Evolutionary conservation across 1,284 basidiomycete species (phyloP), one percentile per base, ranked within the genome.

Genomic region (Ceratobasidium sp.): DNA sequence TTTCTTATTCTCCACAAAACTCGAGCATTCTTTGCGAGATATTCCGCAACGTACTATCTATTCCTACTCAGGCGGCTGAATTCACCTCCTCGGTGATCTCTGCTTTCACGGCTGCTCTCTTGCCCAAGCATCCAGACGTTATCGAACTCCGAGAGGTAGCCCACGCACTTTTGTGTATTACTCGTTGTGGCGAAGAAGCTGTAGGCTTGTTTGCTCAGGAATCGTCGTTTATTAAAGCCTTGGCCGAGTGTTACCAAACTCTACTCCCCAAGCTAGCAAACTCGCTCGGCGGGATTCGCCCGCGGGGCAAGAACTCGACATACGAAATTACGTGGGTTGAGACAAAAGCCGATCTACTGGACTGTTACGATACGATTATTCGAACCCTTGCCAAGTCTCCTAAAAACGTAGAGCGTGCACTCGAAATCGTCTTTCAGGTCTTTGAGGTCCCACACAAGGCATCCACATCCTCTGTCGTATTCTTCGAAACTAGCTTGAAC

Each of bases 301-400:
- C 70, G 14, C 36, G 40, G 8, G 51, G 61, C 18, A 51, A 70
- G 21, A 63, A 42, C 18, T 44, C 54, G 25, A 33, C 42, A 9
- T 75, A 70, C 67, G 70, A 73, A 46, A 16, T 44, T 1, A 40
- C 44, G 1, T 75, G 74, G 72, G 56, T 72, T 30, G 72, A 73
- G 38, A 59, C 63, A 16, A 75, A 75, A 33, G 54, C 72, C 6
- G 66, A 58, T 21, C 54, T 73, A 18, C 60, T 75, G 4, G 74
- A 75, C 42, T 58, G 54, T 9, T 72, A 72, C 28, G 38, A 72
- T 49, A 33, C 21, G 16, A 33, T 75, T 38, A 36, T 73, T 4
- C 61, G 63, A 33, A 40, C 51, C n/a, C 44, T 66, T 12, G 49
- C 66, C 14, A 25, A 46, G 18, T 59, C 59, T 18, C 53, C 72